phyloP scores from a whole-genome alignment of 805 yeast species.

The Sungouiozyma ichnusensis region DNA sequence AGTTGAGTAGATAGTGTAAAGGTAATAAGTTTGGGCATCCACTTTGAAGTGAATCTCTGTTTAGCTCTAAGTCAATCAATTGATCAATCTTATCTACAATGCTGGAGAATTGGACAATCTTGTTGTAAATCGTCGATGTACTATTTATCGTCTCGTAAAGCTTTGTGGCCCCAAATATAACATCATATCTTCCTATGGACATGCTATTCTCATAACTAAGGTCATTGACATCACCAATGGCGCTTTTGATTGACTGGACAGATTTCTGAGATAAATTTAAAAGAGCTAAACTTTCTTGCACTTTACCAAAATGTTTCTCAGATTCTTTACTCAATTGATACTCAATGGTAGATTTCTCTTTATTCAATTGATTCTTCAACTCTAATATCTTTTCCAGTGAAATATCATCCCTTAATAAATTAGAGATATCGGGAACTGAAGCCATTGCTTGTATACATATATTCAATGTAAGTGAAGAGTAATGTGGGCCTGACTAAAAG shows the following conservation, averaged over 20 bases:
- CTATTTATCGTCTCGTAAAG: conserved; percentile 64
- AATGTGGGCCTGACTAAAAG: too few relatives aligned
- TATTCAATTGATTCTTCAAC: conserved; percentile 44
- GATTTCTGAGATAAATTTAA: conserved; percentile 34
- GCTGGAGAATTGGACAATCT: conserved; percentile 45
- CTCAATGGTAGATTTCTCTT: conserved; percentile 69
- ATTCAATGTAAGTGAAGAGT: background rate
- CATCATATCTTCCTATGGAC: conserved; percentile 55
- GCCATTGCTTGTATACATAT: background rate
- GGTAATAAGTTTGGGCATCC: conserved; percentile 45
- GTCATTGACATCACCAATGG: conserved; percentile 35
- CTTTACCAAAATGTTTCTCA: conserved; percentile 49
- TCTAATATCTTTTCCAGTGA: conserved; percentile 46
- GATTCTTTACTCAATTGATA: conserved; percentile 62
- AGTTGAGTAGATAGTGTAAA: conserved; percentile 61
- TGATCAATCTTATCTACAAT: conserved; percentile 41
- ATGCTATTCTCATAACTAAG: conserved; percentile 47
- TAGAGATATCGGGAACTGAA: conserved; percentile 13
- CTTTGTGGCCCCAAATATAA: conserved; percentile 55
- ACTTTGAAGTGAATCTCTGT: conserved; percentile 25
- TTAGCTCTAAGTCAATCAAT: conserved; percentile 39
- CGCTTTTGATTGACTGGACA: conserved; percentile 39
- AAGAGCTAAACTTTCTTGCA: conserved; percentile 35
- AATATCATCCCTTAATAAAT: conserved; percentile 30
- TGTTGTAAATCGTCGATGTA: conserved; percentile 53